Conservation (phyloP, 768 basidiomycete species). For the Pisolithus sp. region DNA sequence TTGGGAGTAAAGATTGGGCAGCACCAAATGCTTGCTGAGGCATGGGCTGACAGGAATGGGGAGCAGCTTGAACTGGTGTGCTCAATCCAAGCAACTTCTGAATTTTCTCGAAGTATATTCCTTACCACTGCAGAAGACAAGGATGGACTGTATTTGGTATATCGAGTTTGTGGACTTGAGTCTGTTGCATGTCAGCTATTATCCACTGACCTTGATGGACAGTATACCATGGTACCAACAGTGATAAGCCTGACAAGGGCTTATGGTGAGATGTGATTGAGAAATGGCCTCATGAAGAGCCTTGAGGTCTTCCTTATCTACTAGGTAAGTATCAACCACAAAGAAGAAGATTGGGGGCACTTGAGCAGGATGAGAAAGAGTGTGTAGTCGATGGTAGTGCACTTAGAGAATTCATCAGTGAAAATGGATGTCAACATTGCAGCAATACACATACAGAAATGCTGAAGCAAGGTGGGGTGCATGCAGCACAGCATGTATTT, state of each 20-base stretch:
- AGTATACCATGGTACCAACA: slow-evolving; percentile 85
- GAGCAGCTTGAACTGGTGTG: slow-evolving; percentile 75
- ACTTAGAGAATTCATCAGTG: too few relatives aligned
- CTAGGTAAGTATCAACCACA: slow-evolving; percentile 94
- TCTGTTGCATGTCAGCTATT: slow-evolving; percentile 38
- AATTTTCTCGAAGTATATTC: slow-evolving; percentile 93
- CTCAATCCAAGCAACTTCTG: slow-evolving; percentile 91
- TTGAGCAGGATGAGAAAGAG: slow-evolving; percentile 84
- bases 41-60: slow-evolving; percentile 78
- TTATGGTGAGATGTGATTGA: slow-evolving; percentile 73
- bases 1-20: slow-evolving; percentile 86
- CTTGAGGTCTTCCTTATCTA: slow-evolving; percentile 93
- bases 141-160: slow-evolving; percentile 93
- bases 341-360: slow-evolving; percentile 87
- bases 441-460: too few relatives aligned
- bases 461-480: too few relatives aligned
- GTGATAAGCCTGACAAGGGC: slow-evolving; percentile 95
- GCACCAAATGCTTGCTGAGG: slow-evolving; percentile 79
- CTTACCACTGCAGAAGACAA: slow-evolving; percentile 97
- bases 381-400: slow-evolving; percentile 85
- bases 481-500: too few relatives aligned
- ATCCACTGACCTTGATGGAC: neutral
- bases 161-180: slow-evolving; percentile 99
- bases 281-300: slow-evolving; percentile 68
- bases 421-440: too few relatives aligned